Percentiles rank a stretch among this genome's conserved stretches.
Evolutionary conservation across 1,139 yeast species (phyloP).

Genomic region (Scheffersomyces segobiensis): DNA sequence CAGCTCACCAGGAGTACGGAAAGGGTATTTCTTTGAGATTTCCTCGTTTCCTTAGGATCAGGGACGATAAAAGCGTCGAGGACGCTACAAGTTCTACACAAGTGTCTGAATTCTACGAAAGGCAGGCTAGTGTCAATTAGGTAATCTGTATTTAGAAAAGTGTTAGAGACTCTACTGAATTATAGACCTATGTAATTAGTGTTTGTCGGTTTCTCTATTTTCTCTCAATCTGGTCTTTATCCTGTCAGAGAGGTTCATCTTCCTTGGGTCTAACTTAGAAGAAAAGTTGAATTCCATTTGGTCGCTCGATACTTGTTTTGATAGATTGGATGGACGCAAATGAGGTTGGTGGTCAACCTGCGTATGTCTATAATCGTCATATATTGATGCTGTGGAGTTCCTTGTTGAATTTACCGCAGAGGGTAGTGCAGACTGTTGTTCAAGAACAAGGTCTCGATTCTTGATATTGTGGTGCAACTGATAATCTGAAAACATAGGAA

Average conservation of each 20-base stretch:
- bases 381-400: constrained; percentile 22
- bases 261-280: constrained; percentile 8
- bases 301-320: constrained; percentile 25
- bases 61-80: constrained; percentile 87
- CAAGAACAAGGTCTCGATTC: constrained; percentile 24
- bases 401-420: constrained; percentile 15
- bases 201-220: constrained; percentile 19
- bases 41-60: constrained; percentile 80
- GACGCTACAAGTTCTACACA: constrained; percentile 91
- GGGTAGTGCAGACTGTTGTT: constrained; percentile 27
- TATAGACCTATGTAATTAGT: not conserved
- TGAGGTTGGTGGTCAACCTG: constrained; percentile 10
- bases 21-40: constrained; percentile 90
- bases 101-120: constrained; percentile 83
- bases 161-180: not conserved
- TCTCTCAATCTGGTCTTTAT: constrained; percentile 39
- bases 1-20: constrained; percentile 75
- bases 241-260: constrained; percentile 29
- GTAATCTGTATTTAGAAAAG: not conserved
- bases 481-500: constrained; percentile 56
- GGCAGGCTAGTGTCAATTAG: constrained; percentile 54
- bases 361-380: constrained; percentile 25
- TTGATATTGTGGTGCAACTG: constrained; percentile 37
- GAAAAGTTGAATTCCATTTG: constrained; percentile 41
- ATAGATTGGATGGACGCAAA: constrained; percentile 7